Evolutionary conservation across 2,329 filamentous ascomycete species (phyloP).

Genomic region (Hypoxylon rubiginosum): DNA sequence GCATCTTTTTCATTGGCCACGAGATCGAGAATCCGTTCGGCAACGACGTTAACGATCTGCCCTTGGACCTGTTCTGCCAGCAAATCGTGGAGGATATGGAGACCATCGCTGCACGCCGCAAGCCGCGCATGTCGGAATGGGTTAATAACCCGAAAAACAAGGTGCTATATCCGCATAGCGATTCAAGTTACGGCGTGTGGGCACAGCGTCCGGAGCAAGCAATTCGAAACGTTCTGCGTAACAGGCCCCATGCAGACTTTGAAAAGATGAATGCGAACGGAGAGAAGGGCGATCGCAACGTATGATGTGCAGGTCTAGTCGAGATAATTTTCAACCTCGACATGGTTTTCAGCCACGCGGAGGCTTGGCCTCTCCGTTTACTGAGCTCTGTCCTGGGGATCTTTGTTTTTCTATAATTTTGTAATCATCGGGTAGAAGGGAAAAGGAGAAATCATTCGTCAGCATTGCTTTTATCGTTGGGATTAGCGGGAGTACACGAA

Average conservation of each 20-base stretch:
- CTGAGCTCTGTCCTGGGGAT: neutral
- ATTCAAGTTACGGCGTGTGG: constrained; percentile 49
- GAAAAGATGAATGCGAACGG: constrained; percentile 19
- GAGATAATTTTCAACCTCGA: too few species aligned
- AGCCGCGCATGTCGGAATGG: constrained; percentile 65
- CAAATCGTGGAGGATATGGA: constrained; percentile 82
- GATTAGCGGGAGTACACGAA: constrained; percentile 25
- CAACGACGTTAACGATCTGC: constrained; percentile 84
- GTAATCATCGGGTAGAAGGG: constrained; percentile 21
- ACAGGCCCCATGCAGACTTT: constrained; percentile 45
- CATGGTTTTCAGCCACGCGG: neutral
- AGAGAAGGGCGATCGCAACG: constrained; percentile 22
- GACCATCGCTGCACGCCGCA: constrained; percentile 72
- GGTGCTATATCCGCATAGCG: constrained; percentile 63
- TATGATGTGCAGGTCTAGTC: constrained; percentile 10
- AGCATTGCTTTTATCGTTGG: constrained; percentile 21
- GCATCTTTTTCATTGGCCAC: constrained; percentile 78
- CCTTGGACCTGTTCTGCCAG: constrained; percentile 81
- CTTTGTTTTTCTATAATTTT: constrained; percentile 3
- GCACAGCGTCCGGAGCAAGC: constrained; percentile 46
- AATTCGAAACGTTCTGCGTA: constrained; percentile 47
- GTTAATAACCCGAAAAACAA: constrained; percentile 61
- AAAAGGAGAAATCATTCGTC: constrained; percentile 10
- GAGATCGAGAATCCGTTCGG: constrained; percentile 91
- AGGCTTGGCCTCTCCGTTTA: neutral